Conservation (phyloP, 192 early-diverging fungal species). For the Kappamyces sp. region DNA sequence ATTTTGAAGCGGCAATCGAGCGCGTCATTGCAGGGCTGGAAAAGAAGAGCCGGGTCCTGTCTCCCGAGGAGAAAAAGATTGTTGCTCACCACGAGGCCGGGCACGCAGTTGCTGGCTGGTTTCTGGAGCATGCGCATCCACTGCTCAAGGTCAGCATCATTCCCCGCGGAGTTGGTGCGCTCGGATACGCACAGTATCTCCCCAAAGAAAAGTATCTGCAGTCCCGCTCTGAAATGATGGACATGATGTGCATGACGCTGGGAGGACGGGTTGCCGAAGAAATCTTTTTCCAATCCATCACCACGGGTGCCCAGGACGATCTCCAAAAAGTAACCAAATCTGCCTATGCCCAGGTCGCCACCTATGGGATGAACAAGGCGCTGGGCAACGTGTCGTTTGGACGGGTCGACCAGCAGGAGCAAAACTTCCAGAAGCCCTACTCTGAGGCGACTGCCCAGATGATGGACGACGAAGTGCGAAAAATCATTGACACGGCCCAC, state of each 20-base stretch:
- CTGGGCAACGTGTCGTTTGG: slow-evolving; percentile 85
- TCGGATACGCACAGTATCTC: slow-evolving; percentile 98
- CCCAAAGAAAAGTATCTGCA: slow-evolving; percentile 97
- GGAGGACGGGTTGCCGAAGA: slow-evolving; percentile 68
- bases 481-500: slow-evolving; percentile 76
- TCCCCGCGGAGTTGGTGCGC: slow-evolving; percentile 87
- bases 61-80: slow-evolving; percentile 96
- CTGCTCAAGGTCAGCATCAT: slow-evolving; percentile 98
- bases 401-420: slow-evolving; percentile 57
- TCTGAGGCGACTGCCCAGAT: slow-evolving; percentile 88
- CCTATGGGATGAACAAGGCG: slow-evolving; percentile 88
- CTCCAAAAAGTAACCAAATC: slow-evolving; percentile 93
- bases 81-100: slow-evolving; percentile 99
- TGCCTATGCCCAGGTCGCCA: slow-evolving; percentile 93
- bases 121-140: slow-evolving; percentile 90
- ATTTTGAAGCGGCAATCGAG: slow-evolving; percentile 98
- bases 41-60: slow-evolving; percentile 92
- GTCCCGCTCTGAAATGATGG: slow-evolving; percentile 82
- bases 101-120: slow-evolving; percentile 98
- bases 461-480: slow-evolving; percentile 92
- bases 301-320: slow-evolving; percentile 98
- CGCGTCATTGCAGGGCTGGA: slow-evolving; percentile 97
- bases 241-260: slow-evolving; percentile 65
- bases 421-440: slow-evolving; percentile 91
- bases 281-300: slow-evolving; percentile 88